Percentiles rank a stretch among this genome's conserved stretches.
Conservation (phyloP, 768 basidiomycete genomes). For the Suillus occidentalis region DNA sequence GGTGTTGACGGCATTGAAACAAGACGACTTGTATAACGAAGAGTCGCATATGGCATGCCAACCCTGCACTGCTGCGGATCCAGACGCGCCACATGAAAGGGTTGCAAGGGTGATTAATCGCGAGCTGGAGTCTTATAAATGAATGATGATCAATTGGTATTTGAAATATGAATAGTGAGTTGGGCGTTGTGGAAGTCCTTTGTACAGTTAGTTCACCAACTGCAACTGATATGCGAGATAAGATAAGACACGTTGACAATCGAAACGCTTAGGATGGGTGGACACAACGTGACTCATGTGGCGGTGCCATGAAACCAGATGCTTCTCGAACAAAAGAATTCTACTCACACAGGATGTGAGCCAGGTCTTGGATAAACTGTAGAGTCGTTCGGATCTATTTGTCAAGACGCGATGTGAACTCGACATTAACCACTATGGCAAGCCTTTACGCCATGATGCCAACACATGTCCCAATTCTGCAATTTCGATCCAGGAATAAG, state of each 20-base stretch:
- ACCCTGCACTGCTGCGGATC: neutral
- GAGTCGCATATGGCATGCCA: neutral
- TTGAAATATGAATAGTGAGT: neutral
- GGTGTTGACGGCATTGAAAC: neutral
- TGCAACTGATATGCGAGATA: slow-evolving; percentile 4
- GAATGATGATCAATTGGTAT: neutral
- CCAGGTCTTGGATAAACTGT: neutral
- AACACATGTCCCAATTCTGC: neutral
- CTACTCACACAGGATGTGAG: neutral
- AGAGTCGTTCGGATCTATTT: neutral
- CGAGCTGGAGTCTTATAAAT: neutral
- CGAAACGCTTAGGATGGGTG: too few relatives aligned
- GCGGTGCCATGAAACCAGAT: neutral
- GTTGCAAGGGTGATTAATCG: neutral
- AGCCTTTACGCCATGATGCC: neutral
- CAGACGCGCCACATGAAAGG: neutral
- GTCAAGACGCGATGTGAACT: neutral
- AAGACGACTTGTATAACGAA: neutral
- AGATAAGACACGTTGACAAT: too few relatives aligned
- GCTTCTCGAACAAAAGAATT: neutral
- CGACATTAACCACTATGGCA: neutral
- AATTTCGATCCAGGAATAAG: neutral
- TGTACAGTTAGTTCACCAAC: neutral
- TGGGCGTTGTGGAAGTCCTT: neutral
- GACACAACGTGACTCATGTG: too few relatives aligned